Base-by-base conservation (phyloP, 176 grass and related monocot species). In the Echinochloa phyllopogon region DNA sequence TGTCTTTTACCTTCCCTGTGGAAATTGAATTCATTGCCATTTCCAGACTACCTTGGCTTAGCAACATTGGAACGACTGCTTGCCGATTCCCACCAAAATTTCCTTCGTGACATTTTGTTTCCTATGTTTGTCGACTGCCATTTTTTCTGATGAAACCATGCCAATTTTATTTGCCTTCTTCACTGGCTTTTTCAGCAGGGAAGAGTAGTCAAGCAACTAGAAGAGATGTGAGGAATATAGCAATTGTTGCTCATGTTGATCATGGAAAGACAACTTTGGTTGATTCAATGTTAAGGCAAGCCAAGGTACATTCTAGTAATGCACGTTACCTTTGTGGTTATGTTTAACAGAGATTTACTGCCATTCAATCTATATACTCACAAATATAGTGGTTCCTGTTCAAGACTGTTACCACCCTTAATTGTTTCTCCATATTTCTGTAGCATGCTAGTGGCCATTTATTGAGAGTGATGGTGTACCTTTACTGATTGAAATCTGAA, bases 241-340 rank as follows among this genome's bases (percentile, higher is more conserved):
- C 96, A 20, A 98, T 98, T 80, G 89, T 98, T 89, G 96, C 96
- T 81, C 96, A 98, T 84, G 96, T 98, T 10, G 96, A 98, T 87
- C 96, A 98, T 64, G 96, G 96, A 52, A 98, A 98, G 80, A 98
- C 96, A 67, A 98, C 96, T 67, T 88, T 98, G 68, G 96, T 98
- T 43, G 96, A 98, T 75, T 92, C 93, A 45, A 98, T 98, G 96
- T 86, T 98, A 65, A 92, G 89, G 83, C 96, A 98, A 87, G 89
- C 96, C 52, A 98, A 98, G 93, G 96, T 94, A 88, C 41, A 71
- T 84, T 80, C 37, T 33, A 72, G 24, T 70, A 79, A 17, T 82
- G 42, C 20, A 39, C 2, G 13, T 85, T 62, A 75, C 45, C 13
- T 71, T 62, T 63, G 40, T 43, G 40, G 47, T 79, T 68, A 14